These are phyloP conservation scores for Alnus rubra DNA, from an alignment of 306 rosid genomes.

Conservation along the genomic window DNA sequence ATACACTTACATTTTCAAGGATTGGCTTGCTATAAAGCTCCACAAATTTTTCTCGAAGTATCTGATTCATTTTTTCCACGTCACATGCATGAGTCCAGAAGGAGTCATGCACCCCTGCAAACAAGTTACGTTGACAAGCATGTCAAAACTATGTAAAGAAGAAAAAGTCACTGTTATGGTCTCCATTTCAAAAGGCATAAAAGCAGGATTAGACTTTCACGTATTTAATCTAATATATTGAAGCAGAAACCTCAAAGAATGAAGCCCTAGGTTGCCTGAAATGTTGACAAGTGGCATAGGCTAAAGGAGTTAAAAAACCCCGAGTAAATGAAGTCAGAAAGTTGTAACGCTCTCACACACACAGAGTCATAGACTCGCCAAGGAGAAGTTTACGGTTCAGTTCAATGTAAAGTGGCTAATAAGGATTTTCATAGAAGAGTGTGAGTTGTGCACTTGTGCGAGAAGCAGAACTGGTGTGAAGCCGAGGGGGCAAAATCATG, in stretches of 20 bases:
- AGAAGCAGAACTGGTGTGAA: conserved; percentile 78
- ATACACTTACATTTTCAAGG: conserved; percentile 54
- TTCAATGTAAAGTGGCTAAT: no score
- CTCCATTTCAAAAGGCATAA: not conserved
- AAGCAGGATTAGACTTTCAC: conserved; percentile 11
- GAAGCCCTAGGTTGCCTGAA: no score
- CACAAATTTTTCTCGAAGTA: conserved; percentile 71
- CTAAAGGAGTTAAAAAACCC: no score
- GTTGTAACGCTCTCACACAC: no score
- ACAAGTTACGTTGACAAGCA: conserved; percentile 25
- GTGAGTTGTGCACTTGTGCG: conserved; percentile 52
- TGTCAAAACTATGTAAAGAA: not conserved
- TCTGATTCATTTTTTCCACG: conserved; percentile 69
- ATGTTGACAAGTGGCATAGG: no score
- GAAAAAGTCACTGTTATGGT: not conserved
- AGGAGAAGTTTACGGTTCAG: no score
- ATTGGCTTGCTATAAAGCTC: conserved; percentile 77
- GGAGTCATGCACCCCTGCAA: conserved; percentile 87
- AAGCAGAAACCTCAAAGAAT: no score
- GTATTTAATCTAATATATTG: not conserved
- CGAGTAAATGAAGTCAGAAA: no score
- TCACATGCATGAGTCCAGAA: conserved; percentile 93
- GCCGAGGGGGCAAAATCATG: conserved; percentile 46
- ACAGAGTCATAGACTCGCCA: no score
- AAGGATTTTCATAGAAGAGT: conserved; percentile 31